Conservation (phyloP, 129 eudicot species). For the Oenanthe sinensis region DNA sequence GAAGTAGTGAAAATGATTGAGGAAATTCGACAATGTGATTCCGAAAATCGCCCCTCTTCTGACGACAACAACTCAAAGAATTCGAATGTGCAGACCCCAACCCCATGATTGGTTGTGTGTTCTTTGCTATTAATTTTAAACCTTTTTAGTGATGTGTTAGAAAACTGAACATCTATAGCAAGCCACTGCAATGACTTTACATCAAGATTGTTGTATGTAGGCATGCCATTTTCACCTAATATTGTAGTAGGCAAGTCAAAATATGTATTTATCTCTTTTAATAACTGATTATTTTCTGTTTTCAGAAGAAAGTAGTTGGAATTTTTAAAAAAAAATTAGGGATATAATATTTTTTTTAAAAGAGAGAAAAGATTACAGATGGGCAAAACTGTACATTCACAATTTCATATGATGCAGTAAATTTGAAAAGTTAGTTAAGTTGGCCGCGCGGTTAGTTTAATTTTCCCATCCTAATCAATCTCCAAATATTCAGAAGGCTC, state of each 20-base stretch:
- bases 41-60: constrained; percentile 51
- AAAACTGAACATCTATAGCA: background rate
- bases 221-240: background rate
- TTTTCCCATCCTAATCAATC: background rate
- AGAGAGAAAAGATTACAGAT: background rate
- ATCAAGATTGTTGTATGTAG: background rate
- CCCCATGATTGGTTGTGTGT: constrained; percentile 34
- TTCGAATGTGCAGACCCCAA: constrained; percentile 64
- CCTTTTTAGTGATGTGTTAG: background rate
- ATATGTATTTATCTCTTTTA: background rate
- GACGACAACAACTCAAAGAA: constrained; percentile 68
- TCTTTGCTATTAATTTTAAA: background rate
- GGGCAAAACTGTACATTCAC: background rate
- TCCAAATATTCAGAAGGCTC: background rate
- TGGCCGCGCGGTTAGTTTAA: background rate
- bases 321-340: too few species aligned
- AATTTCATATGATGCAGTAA: background rate
- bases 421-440: background rate
- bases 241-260: background rate
- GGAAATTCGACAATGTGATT: constrained; percentile 47
- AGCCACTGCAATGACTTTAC: background rate
- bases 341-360: too few species aligned
- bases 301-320: background rate
- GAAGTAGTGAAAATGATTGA: constrained; percentile 77
- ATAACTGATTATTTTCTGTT: background rate